Evolutionary conservation across 1,139 yeast genomes (phyloP).

Genomic region (Blastobotrys serpentis): DNA sequence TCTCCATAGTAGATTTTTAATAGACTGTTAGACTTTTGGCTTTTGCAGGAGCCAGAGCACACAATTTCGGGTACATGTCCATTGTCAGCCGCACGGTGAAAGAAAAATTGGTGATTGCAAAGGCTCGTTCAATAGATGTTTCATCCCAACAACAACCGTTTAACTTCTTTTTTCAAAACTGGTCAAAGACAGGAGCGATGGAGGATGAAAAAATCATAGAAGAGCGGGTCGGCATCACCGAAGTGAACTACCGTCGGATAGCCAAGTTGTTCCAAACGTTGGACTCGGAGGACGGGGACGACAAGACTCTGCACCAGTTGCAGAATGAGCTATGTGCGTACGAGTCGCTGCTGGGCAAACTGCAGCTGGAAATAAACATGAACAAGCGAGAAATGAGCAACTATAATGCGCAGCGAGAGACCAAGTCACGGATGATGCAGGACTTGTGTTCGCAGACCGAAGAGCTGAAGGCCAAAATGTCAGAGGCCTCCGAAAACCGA

Average conservation of each 20-base stretch:
- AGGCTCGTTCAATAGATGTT: neutral
- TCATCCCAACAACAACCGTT: neutral
- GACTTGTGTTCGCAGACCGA: conserved; percentile 24
- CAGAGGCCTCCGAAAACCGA: conserved; percentile 29
- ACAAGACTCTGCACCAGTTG: conserved; percentile 15
- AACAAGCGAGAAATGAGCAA: conserved; percentile 27
- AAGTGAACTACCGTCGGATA: conserved; percentile 28
- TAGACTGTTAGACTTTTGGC: no score
- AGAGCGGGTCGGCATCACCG: conserved; percentile 31
- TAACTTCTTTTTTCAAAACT: neutral
- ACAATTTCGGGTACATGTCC: no score
- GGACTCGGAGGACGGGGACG: conserved; percentile 11
- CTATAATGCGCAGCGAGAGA: conserved; percentile 22
- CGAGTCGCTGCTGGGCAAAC: conserved; percentile 27
- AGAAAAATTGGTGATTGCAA: conserved; percentile 4
- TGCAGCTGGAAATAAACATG: conserved; percentile 32
- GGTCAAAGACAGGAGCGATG: conserved; percentile 13
- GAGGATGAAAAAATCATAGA: conserved; percentile 29
- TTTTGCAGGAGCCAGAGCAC: no score
- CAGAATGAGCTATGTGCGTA: conserved; percentile 27
- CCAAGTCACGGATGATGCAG: conserved; percentile 21
- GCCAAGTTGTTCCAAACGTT: conserved; percentile 21
- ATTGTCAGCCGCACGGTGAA: neutral
- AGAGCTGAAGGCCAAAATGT: conserved; percentile 29
- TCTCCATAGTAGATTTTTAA: neutral